phyloP scores from a whole-genome alignment of 78 protist species.

The Dictyostelium capitatum region DNA sequence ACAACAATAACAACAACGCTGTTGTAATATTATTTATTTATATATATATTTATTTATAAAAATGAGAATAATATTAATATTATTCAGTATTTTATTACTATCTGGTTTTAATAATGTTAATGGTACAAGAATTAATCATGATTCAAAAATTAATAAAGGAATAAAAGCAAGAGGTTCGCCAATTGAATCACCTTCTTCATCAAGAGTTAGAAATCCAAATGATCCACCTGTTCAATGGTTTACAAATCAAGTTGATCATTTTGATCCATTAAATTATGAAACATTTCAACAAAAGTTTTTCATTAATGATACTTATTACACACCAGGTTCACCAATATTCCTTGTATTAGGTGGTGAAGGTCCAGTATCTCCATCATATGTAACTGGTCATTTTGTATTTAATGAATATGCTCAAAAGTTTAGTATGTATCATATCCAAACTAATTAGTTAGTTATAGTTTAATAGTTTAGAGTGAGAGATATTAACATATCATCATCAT shows the following conservation, averaged over 20 bases:
- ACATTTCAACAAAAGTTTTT: constrained; percentile 81
- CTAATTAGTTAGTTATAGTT: no score
- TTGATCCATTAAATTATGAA: constrained; percentile 28
- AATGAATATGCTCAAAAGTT: constrained; percentile 67
- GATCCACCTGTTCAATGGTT: constrained; percentile 59
- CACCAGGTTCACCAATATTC: constrained; percentile 60
- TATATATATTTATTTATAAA: neutral
- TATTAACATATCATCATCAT: no score
- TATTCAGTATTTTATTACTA: neutral
- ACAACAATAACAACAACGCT: no score
- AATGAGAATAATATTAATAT: neutral
- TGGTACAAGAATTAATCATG: constrained; percentile 4
- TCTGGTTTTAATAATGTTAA: neutral
- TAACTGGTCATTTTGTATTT: constrained; percentile 71
- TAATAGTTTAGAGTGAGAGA: no score
- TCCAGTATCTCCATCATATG: constrained; percentile 25
- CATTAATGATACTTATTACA: constrained; percentile 73
- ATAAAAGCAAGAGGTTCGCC: constrained; percentile 9
- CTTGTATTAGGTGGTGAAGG: constrained; percentile 81
- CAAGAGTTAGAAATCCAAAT: neutral
- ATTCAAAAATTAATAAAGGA: constrained; percentile 26
- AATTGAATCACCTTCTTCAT: neutral
- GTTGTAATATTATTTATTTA: neutral
- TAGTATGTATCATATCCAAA: constrained; percentile 64
- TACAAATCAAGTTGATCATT: constrained; percentile 82